Percentiles rank a stretch among this genome's conserved stretches.
These are phyloP conservation scores for Aspergillus pseudotamarii DNA, from an alignment of 2,329 filamentous ascomycete species.

Conservation along the genomic window DNA sequence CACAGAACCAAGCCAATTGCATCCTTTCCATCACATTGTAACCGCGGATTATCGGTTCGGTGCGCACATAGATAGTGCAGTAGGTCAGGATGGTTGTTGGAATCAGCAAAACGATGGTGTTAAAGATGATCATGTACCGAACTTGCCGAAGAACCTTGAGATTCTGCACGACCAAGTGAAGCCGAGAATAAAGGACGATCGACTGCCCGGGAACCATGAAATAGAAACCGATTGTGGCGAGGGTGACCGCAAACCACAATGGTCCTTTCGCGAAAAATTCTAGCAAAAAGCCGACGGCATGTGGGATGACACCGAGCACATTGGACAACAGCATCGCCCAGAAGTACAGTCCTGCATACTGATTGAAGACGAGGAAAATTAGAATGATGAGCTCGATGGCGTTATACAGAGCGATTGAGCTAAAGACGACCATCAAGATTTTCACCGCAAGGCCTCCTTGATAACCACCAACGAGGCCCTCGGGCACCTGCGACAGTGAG, in stretches of 20 bases:
- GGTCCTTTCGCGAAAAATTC: slow-evolving; percentile 40
- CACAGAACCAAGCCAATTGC: slow-evolving; percentile 47
- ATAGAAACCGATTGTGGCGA: slow-evolving; percentile 58
- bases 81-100: slow-evolving; percentile 59
- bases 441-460: slow-evolving; percentile 26
- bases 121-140: slow-evolving; percentile 60
- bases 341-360: slow-evolving; percentile 44
- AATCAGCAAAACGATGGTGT: slow-evolving; percentile 56
- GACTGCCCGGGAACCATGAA: slow-evolving; percentile 64
- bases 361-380: slow-evolving; percentile 41
- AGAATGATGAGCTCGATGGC: slow-evolving; percentile 47
- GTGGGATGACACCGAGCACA: slow-evolving; percentile 39
- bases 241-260: slow-evolving; percentile 39
- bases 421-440: slow-evolving; percentile 37
- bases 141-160: slow-evolving; percentile 51
- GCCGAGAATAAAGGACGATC: slow-evolving; percentile 64
- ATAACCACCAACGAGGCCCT: slow-evolving; percentile 34
- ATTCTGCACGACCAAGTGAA: slow-evolving; percentile 61
- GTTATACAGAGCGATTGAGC: slow-evolving; percentile 50
- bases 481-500: slow-evolving; percentile 26
- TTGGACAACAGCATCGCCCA: slow-evolving; percentile 43
- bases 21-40: slow-evolving; percentile 50
- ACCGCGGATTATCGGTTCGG: slow-evolving; percentile 29
- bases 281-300: slow-evolving; percentile 44
- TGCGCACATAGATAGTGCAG: slow-evolving; percentile 35